A percentile compares a stretch with the other conserved stretches of the same genome.
Evolutionary conservation across 2,329 filamentous ascomycete species (phyloP).

Genomic region (Curvularia verruculosa): DNA sequence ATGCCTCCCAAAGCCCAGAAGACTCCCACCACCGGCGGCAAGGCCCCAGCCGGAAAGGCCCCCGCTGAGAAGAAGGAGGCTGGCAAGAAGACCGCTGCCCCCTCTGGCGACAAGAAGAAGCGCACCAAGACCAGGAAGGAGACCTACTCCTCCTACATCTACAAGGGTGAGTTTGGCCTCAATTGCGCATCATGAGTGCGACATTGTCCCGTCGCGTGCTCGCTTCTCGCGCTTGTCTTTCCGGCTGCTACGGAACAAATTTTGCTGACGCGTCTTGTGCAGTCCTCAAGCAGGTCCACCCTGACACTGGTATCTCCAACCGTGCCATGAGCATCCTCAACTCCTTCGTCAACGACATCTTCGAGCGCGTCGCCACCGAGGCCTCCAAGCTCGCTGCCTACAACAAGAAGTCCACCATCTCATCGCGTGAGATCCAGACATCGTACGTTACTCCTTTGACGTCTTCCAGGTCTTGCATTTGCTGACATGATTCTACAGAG

Average conservation of each 20-base stretch:
- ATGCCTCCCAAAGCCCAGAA: slow-evolving; percentile 99
- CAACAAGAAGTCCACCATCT: slow-evolving; percentile 99
- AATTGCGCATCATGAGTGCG: slow-evolving; percentile 21
- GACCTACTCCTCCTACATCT: slow-evolving; percentile 99
- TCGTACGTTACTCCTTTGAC: slow-evolving; percentile 69
- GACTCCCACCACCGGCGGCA: slow-evolving; percentile 92
- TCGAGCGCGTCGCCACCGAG: slow-evolving; percentile 98
- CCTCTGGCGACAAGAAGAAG: slow-evolving; percentile 99
- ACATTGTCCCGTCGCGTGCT: not conserved
- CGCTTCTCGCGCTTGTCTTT: not conserved
- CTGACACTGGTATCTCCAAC: slow-evolving; percentile 99
- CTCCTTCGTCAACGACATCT: slow-evolving; percentile 99
- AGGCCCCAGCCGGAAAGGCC: slow-evolving; percentile 81
- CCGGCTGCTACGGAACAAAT: slow-evolving; percentile 4
- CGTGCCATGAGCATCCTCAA: slow-evolving; percentile 99
- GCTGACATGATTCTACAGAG: slow-evolving; percentile 56
- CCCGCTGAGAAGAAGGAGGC: slow-evolving; percentile 99
- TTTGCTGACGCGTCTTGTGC: slow-evolving; percentile 47
- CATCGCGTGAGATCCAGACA: slow-evolving; percentile 98
- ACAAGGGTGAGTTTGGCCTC: slow-evolving; percentile 78
- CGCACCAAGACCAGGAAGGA: slow-evolving; percentile 99
- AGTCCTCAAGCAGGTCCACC: slow-evolving; percentile 99
- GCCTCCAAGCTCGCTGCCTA: slow-evolving; percentile 99
- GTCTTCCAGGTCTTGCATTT: not conserved
- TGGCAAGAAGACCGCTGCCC: slow-evolving; percentile 96